Base-by-base conservation (phyloP, 768 basidiomycete species). In the Astraeus odoratus region DNA sequence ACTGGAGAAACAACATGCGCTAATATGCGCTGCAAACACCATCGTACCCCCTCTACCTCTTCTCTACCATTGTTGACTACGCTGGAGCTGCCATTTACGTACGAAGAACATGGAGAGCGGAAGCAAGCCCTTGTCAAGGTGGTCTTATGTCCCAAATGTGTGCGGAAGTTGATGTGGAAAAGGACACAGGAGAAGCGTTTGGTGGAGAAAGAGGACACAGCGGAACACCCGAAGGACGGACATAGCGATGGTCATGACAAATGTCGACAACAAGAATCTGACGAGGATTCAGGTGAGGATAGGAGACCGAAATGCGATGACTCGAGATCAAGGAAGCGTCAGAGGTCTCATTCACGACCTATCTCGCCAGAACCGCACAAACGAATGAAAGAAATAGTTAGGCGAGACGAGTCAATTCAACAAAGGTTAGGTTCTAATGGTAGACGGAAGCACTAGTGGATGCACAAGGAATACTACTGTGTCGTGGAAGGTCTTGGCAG, bases 41-140 rank as follows among this genome's bases (percentile, higher is more conserved):
- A 93, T 50, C 67, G 71, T 40, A 59, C 68, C 0, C 53, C 58
- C 31, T 56, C 57, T 13, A 44, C 51, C 36, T 44, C 55, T 23
- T 41, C 54, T 51, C 42, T 65, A 61, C 40, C 56, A 23, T 54
- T 66, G 4, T 69, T 95, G 24, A 74, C 76, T 10, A 91, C 91
- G 8, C 76, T 92, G 35, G 93, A 97, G 63, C 71, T 97, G 2
- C 94, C 93, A 0, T 98, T 98, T 57, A 75, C 79, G 7, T 97
- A 98, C 62, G 67, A 75, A 18, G 95, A 98, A 57, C 78, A 77
- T 10, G 87, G 84, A 1, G 75, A 80, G 53, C 63, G 56, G 39
- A 93, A 88, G 64, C 76, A 77, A 41, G 90, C 91, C 0, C 68
- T 98, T 10, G 95, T 98, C 39, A 98, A 98, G 61, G 79, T 94